A percentile compares a stretch with the other conserved stretches of the same genome.
Evolutionary conservation across 2,329 filamentous ascomycete genomes (phyloP).

Genomic region (Neopestalotiopsis rosae): DNA sequence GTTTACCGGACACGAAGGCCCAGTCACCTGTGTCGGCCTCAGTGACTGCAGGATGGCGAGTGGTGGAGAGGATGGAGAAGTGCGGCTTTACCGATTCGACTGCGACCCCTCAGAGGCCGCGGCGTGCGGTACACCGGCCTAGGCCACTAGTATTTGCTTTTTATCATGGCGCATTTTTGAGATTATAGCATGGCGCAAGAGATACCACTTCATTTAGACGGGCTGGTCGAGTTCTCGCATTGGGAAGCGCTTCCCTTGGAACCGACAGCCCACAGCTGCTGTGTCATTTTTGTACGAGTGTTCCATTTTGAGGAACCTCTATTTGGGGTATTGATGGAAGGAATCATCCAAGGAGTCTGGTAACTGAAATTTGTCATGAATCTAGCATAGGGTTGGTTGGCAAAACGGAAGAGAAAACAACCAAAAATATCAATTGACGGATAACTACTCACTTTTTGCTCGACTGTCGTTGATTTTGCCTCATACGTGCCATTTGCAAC

Average conservation of each 20-base stretch:
- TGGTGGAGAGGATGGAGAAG: constrained; percentile 91
- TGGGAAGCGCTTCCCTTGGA: background rate
- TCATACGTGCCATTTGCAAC: background rate
- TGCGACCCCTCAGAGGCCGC: constrained; percentile 49
- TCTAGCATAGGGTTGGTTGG: background rate
- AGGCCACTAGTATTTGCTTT: background rate
- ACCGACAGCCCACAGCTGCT: background rate
- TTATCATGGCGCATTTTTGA: constrained; percentile 10
- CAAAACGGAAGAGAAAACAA: background rate
- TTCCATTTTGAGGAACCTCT: too few relatives aligned
- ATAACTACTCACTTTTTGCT: background rate
- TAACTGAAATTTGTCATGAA: background rate
- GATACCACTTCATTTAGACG: constrained; percentile 21
- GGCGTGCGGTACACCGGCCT: constrained; percentile 56
- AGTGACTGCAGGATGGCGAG: constrained; percentile 90
- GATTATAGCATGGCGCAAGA: constrained; percentile 10
- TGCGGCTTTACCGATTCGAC: constrained; percentile 82
- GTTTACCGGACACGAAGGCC: constrained; percentile 87
- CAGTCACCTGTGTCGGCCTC: constrained; percentile 90
- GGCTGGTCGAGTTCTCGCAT: constrained; percentile 1
- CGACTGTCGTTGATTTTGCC: background rate
- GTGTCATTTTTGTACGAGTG: background rate
- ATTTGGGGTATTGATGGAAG: background rate
- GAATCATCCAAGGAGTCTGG: background rate
- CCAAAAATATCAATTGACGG: background rate